Conservation (phyloP, 2,329 filamentous ascomycete species). For the Pseudogymnoascus pannorum region DNA sequence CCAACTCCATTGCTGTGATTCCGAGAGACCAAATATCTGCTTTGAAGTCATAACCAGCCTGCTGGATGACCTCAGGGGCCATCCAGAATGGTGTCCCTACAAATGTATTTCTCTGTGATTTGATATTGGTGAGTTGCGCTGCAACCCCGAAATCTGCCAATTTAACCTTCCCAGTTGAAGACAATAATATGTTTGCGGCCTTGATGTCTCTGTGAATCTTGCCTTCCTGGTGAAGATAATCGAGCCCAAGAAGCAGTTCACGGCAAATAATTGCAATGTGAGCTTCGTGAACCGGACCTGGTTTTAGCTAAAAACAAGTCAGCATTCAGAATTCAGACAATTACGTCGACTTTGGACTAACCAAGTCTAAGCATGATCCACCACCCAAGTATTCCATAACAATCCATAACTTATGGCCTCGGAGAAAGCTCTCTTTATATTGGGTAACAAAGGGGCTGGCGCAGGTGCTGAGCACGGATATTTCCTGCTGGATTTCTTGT, state of each 20-base stretch:
- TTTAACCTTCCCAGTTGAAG: conserved; percentile 84
- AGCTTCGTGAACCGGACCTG: conserved; percentile 76
- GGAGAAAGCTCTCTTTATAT: conserved; percentile 94
- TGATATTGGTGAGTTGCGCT: conserved; percentile 93
- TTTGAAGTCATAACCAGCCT: conserved; percentile 77
- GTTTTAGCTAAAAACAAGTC: conserved; percentile 61
- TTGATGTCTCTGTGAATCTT: conserved; percentile 98
- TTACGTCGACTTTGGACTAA: conserved; percentile 33
- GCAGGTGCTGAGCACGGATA: conserved; percentile 90
- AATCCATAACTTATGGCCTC: conserved; percentile 96
- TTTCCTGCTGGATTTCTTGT: conserved; percentile 95
- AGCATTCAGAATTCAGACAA: conserved; percentile 11
- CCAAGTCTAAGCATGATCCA: conserved; percentile 88
- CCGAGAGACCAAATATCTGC: conserved; percentile 91
- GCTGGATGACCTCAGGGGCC: conserved; percentile 90
- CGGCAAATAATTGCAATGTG: conserved; percentile 94
- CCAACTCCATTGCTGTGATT: conserved; percentile 86
- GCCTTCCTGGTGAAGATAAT: conserved; percentile 87
- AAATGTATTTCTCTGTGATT: conserved; percentile 94
- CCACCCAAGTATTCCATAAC: conserved; percentile 98
- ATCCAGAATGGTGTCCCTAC: conserved; percentile 98
- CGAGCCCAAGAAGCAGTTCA: conserved; percentile 80
- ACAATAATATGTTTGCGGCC: conserved; percentile 92
- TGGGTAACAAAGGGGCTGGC: conserved; percentile 89
- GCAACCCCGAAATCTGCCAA: conserved; percentile 96